These are phyloP conservation scores for Cucumis cinereus DNA, from an alignment of 306 rosid genomes.

Conservation along the genomic window DNA sequence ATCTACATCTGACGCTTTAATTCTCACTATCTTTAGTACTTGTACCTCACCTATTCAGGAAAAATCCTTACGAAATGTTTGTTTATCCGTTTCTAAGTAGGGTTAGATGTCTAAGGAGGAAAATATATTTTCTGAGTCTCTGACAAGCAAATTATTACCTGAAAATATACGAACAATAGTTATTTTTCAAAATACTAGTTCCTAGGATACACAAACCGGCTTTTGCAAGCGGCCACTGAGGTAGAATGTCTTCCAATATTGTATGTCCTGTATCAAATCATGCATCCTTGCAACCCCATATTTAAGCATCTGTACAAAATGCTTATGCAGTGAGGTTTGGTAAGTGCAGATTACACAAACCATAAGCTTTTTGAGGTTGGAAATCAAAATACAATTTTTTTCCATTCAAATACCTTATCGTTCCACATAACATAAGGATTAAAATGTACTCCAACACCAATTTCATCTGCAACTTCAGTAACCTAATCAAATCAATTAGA, in stretches of 20 bases:
- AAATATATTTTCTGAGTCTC: background rate
- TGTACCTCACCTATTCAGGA: background rate
- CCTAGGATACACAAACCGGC: conserved; percentile 40
- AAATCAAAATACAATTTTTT: background rate
- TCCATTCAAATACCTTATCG: conserved; percentile 42
- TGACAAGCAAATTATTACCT: background rate
- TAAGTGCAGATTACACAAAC: background rate
- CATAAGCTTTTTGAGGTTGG: background rate
- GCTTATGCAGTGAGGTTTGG: background rate
- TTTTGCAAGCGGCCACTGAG: conserved; percentile 88
- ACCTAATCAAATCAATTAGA: conserved; percentile 27
- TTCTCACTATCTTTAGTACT: background rate
- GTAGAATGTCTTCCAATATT: conserved; percentile 74
- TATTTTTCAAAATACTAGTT: background rate
- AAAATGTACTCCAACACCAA: conserved; percentile 93
- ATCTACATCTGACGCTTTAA: background rate
- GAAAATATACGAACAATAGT: background rate
- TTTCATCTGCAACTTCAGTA: conserved; percentile 56
- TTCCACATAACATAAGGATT: conserved; percentile 81
- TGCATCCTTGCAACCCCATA: conserved; percentile 78
- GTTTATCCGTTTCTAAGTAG: background rate
- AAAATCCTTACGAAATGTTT: too few relatives aligned
- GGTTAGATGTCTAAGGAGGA: background rate
- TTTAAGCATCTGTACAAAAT: conserved; percentile 50
- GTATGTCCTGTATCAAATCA: conserved; percentile 65